Conservation (phyloP, 306 rosid species). For the Rosa chinensis region DNA sequence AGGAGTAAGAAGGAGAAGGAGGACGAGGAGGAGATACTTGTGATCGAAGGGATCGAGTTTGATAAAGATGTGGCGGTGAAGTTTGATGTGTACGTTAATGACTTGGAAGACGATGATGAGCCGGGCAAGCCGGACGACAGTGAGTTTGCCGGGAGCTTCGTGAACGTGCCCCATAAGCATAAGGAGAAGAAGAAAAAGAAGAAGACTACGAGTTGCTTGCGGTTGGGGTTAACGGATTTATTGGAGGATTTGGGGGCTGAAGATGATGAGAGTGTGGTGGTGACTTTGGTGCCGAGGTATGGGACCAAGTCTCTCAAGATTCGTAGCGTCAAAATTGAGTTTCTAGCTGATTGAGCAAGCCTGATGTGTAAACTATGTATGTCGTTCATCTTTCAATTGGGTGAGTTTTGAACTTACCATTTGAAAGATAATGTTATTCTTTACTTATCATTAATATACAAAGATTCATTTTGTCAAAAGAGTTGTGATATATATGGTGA, state of each 20-base stretch:
- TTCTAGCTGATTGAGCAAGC: conserved; percentile 8
- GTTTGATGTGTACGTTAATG: conserved; percentile 72
- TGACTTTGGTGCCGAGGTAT: conserved; percentile 62
- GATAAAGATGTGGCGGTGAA: conserved; percentile 43
- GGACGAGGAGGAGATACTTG: conserved; percentile 46
- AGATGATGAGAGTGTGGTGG: conserved; percentile 59
- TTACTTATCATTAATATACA: neutral
- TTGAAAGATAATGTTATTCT: neutral
- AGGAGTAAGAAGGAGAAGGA: conserved; percentile 49
- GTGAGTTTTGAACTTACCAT: neutral
- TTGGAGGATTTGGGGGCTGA: conserved; percentile 74
- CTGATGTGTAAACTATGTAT: neutral
- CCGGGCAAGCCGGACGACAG: conserved; percentile 36
- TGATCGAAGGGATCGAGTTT: conserved; percentile 48
- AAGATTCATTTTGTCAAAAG: neutral
- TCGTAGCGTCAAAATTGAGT: conserved; percentile 43
- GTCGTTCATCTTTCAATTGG: neutral
- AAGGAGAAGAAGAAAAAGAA: conserved; percentile 41
- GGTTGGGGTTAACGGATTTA: conserved; percentile 58
- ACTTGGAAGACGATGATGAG: conserved; percentile 48
- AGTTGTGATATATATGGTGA: neutral
- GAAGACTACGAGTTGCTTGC: conserved; percentile 32
- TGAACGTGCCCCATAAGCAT: conserved; percentile 60
- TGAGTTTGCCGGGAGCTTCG: conserved; percentile 78
- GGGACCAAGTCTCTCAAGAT: conserved; percentile 46